A percentile compares a stretch with the other conserved stretches of the same genome.
These are phyloP conservation scores for Jasminum sambac DNA, from an alignment of 257 asterid species.

Conservation along the genomic window DNA sequence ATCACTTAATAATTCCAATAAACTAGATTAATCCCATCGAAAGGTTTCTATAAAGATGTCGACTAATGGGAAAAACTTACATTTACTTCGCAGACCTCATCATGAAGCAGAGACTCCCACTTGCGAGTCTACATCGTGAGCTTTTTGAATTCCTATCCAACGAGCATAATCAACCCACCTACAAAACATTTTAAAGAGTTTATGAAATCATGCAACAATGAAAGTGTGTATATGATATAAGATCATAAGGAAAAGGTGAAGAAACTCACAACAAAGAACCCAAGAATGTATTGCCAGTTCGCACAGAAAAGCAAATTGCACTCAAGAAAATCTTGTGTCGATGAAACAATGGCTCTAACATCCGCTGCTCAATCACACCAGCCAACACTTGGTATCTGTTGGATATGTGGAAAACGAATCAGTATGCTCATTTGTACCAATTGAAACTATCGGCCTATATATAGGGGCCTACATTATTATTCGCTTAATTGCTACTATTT, in stretches of 20 bases:
- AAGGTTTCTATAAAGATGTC: slow-evolving; percentile 29
- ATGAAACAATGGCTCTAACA: slow-evolving; percentile 79
- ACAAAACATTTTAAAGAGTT: slow-evolving; percentile 19
- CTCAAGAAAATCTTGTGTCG: slow-evolving; percentile 73
- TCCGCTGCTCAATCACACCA: slow-evolving; percentile 82
- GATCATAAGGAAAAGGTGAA: not conserved
- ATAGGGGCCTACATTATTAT: too few species aligned
- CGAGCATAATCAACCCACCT: slow-evolving; percentile 99
- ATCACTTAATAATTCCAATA: slow-evolving; percentile 7
- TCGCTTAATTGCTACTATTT: too few species aligned
- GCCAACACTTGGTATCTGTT: slow-evolving; percentile 89
- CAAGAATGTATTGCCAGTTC: slow-evolving; percentile 90
- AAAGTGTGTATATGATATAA: not conserved
- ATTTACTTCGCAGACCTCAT: slow-evolving; percentile 21
- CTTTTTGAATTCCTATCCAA: slow-evolving; percentile 77
- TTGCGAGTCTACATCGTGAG: slow-evolving; percentile 36
- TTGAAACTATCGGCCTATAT: too few species aligned
- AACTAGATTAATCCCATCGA: slow-evolving; percentile 2
- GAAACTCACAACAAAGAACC: slow-evolving; percentile 81
- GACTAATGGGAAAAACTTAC: slow-evolving; percentile 27
- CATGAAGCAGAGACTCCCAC: slow-evolving; percentile 16
- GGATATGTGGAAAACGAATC: slow-evolving; percentile 8
- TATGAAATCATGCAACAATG: not conserved
- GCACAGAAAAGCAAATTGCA: slow-evolving; percentile 87
- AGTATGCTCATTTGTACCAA: too few species aligned